These are phyloP conservation scores for Phytophthora constricta DNA, from an alignment of 352 stramenopile species.

Conservation along the genomic window DNA sequence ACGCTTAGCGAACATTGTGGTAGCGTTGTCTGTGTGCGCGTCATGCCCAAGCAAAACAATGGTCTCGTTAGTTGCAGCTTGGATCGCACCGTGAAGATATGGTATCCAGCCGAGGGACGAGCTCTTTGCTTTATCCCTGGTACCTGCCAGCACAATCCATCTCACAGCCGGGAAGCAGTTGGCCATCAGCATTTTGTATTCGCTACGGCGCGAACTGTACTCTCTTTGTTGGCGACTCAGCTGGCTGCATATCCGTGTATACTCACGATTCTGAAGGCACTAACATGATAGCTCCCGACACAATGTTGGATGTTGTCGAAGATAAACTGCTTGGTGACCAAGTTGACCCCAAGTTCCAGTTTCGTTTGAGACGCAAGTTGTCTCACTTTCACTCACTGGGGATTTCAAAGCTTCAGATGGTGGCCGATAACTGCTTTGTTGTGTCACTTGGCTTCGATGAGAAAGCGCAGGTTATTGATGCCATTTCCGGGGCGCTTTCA, in stretches of 20 bases:
- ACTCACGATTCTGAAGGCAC: constrained; percentile 18
- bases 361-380: constrained; percentile 69
- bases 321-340: constrained; percentile 18
- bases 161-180: constrained; percentile 52
- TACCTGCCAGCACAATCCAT: constrained; percentile 68
- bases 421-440: constrained; percentile 75
- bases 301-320: constrained; percentile 12
- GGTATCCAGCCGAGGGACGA: constrained; percentile 63
- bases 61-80: constrained; percentile 75
- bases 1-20: constrained; percentile 65
- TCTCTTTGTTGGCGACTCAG: constrained; percentile 72
- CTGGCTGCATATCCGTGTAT: constrained; percentile 68
- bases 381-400: constrained; percentile 70
- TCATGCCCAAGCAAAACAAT: constrained; percentile 53
- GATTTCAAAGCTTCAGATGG: constrained; percentile 55
- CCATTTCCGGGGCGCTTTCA: constrained; percentile 62
- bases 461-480: constrained; percentile 74
- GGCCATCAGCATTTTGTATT: constrained; percentile 65
- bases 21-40: constrained; percentile 56
- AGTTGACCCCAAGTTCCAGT: constrained; percentile 40
- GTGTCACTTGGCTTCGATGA: constrained; percentile 81
- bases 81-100: constrained; percentile 74
- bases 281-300: constrained; percentile 1
- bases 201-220: constrained; percentile 48
- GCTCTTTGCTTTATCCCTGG: constrained; percentile 74